Base-by-base conservation (phyloP, 2,329 filamentous ascomycete genomes). In the Aspergillus hortae region DNA sequence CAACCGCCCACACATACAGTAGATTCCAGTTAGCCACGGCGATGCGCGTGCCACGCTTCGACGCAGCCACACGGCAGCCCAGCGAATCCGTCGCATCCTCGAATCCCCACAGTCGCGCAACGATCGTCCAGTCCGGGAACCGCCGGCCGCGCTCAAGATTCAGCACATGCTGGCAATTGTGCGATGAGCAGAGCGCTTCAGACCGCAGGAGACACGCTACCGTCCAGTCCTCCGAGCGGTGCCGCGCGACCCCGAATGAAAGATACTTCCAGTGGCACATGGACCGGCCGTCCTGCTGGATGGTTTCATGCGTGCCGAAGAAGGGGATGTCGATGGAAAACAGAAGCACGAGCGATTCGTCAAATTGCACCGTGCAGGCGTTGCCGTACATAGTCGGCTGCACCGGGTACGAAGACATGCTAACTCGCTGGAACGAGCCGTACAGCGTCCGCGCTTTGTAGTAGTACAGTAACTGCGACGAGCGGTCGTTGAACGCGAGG, bases 21-120 rank as follows among this genome's bases (percentile, higher is more conserved):
- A 62, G 63, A 46, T 75, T 71, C 73, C 73, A 76, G 41, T 69
- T 70, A 4, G 69, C 68, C 30, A 74, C 63, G 4, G 73, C 74
- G 44, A 77, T 61, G 4, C 74, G 66, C 32, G 70, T 73, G 9
- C 70, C 69, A 4, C 45, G 23, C 7, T 52, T 56, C 2, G 72
- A 74, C 10, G 69, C 54, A 12, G 72, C 68, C 12, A 74, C 63
- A 23, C 67, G 61, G n/a, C 70, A 69, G 10, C 70, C 70, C 11
- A 73, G 58, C 4, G 69, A 72, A 25, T 65, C 73, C 15, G 53
- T 64, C n/a, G 65, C 52, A 36, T 65, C 58, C 19, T 61, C 59
- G 44, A 67, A 74, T 11, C 65, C 70, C 51, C 63, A 66, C 12
- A 75, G 65, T 17, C 65, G 66, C 5, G 69, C 72, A 50, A 71